Evolutionary conservation across 768 basidiomycete genomes (phyloP).

Genomic region (Tricholoma flavovirens): DNA sequence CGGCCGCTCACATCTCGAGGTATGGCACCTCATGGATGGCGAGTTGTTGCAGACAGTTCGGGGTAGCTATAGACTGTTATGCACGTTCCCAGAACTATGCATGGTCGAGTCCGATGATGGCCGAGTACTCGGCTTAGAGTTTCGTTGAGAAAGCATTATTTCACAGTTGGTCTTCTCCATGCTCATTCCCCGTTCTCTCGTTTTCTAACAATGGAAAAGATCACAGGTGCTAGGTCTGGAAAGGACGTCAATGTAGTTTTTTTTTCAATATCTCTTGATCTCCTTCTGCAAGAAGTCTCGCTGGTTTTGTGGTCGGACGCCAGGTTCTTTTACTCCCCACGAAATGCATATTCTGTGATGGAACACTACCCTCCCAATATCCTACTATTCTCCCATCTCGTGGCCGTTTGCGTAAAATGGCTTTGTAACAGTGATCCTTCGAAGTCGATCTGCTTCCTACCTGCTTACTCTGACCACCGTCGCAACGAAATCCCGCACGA

Average conservation of each 20-base stretch:
- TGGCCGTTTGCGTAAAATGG: background rate
- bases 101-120: conserved; percentile 11
- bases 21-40: conserved; percentile 67
- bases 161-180: background rate
- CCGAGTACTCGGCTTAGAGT: conserved; percentile 10
- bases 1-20: conserved; percentile 70
- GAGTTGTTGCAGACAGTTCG: conserved; percentile 66
- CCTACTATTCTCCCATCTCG: background rate
- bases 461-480: background rate
- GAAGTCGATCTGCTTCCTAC: background rate
- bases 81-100: conserved; percentile 7
- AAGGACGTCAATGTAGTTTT: background rate
- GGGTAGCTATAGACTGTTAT: conserved; percentile 26
- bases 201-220: background rate
- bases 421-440: background rate
- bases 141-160: background rate
- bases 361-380: background rate
- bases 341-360: background rate
- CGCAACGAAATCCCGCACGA: background rate
- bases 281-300: background rate
- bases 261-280: background rate
- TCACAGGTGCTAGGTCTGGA: background rate
- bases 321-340: background rate
- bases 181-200: no score
- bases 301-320: background rate